Conservation (phyloP, 1,139 yeast genomes). For the Yamadazyma triangularis region DNA sequence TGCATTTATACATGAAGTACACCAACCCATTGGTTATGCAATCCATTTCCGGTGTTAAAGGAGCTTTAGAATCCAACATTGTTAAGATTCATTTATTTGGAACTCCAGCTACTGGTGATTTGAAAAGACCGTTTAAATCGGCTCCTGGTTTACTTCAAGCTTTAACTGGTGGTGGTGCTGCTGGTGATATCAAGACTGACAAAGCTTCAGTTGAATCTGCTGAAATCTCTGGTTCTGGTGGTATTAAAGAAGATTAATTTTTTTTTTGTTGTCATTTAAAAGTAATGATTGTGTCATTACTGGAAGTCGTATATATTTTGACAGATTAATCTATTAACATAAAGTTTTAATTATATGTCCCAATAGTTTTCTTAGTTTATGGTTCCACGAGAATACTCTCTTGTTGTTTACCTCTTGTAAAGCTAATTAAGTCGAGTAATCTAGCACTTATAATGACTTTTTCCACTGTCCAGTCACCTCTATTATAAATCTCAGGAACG, state of each 20-base stretch:
- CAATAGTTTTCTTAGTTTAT: too few species aligned
- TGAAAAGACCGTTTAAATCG: conserved; percentile 95
- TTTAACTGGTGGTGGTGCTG: conserved; percentile 51
- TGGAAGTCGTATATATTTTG: too few species aligned
- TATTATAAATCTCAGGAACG: conserved; percentile 58
- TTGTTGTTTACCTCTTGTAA: conserved; percentile 54
- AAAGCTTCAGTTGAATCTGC: conserved; percentile 82
- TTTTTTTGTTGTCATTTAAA: too few species aligned
- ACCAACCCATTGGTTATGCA: conserved; percentile 97
- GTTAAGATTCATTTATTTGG: conserved; percentile 90
- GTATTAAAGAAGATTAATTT: conserved; percentile 78
- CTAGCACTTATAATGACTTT: conserved; percentile 57
- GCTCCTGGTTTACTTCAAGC: conserved; percentile 75
- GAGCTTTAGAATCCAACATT: conserved; percentile 86
- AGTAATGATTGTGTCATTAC: too few species aligned
- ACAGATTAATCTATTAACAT: too few species aligned
- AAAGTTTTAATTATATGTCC: too few species aligned
- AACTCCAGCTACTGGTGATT: conserved; percentile 79
- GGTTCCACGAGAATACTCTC: conserved; percentile 54
- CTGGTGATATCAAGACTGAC: conserved; percentile 63
- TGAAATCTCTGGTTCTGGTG: conserved; percentile 84
- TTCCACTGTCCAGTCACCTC: conserved; percentile 62
- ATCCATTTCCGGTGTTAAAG: conserved; percentile 83
- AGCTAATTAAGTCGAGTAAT: conserved; percentile 54
- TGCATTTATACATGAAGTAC: conserved; percentile 97